phyloP scores from a whole-genome alignment of 805 yeast genomes.

The Yarrowia sp. region DNA sequence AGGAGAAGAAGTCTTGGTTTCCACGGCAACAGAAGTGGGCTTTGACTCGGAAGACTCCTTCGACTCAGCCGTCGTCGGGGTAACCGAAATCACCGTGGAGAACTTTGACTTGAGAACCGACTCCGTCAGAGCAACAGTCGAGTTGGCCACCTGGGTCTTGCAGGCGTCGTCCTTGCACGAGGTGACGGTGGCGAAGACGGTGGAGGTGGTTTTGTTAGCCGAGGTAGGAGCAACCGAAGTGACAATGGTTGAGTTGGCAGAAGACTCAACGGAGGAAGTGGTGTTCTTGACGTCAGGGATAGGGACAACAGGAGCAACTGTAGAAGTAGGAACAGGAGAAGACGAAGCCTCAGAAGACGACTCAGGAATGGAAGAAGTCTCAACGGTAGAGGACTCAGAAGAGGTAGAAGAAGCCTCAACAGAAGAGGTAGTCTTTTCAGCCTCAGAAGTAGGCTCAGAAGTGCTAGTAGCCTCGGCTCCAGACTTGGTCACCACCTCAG shows the following conservation, averaged over 20 bases:
- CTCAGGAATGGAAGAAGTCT: background rate
- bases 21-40: background rate
- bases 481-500: background rate
- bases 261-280: background rate
- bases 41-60: background rate
- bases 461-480: too few relatives aligned
- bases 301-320: background rate
- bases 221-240: background rate
- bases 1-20: background rate
- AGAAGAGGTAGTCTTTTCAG: background rate
- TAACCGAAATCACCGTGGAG: background rate
- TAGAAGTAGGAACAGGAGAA: background rate
- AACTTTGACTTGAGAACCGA: background rate
- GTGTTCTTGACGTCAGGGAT: background rate
- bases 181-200: slow-evolving; percentile 17
- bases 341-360: background rate
- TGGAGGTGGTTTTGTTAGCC: slow-evolving; percentile 5
- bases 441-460: background rate
- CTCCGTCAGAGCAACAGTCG: background rate
- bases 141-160: slow-evolving; percentile 3
- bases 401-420: background rate
- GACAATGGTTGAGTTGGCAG: background rate
- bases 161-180: slow-evolving; percentile 28
- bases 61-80: background rate
- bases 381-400: background rate